Percentiles rank a stretch among this genome's conserved stretches.
Conservation (phyloP, 1,284 basidiomycete species). For the Cryptococcus depauperatus region DNA sequence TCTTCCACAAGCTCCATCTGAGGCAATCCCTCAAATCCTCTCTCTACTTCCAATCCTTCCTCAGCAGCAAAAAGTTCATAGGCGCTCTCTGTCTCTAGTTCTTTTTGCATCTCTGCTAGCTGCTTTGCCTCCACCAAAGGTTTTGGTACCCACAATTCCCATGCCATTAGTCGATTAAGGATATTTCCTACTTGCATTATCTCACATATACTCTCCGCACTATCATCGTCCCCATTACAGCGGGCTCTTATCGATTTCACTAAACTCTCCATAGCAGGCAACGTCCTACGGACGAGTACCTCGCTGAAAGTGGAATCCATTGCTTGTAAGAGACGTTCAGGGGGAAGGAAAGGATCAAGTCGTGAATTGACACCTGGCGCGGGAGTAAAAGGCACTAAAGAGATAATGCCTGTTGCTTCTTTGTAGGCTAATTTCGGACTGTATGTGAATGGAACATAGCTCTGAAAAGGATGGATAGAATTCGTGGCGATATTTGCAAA, state of each 20-base stretch:
- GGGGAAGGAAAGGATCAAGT: conserved; percentile 15
- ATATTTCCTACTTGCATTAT: conserved; percentile 2
- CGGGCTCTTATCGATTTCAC: neutral
- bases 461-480: conserved; percentile 6
- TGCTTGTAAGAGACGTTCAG: conserved; percentile 1
- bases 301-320: conserved; percentile 8
- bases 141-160: conserved; percentile 8
- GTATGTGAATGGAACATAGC: neutral
- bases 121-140: conserved; percentile 2
- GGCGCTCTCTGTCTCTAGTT: neutral
- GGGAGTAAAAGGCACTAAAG: neutral
- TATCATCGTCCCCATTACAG: conserved; percentile 7
- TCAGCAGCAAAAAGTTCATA: neutral
- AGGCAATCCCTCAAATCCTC: neutral
- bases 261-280: neutral
- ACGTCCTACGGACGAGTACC: neutral
- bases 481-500: conserved; percentile 4
- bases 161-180: conserved; percentile 2
- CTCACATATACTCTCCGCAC: conserved; percentile 7
- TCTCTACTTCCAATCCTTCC: neutral
- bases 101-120: neutral
- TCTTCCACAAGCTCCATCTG: neutral
- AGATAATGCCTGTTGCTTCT: conserved; percentile 7
- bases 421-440: neutral
- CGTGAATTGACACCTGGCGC: neutral